Evolutionary conservation across 768 basidiomycete species (phyloP), one percentile per base, ranked within the genome.

Genomic region (Auriscalpium vulgare): DNA sequence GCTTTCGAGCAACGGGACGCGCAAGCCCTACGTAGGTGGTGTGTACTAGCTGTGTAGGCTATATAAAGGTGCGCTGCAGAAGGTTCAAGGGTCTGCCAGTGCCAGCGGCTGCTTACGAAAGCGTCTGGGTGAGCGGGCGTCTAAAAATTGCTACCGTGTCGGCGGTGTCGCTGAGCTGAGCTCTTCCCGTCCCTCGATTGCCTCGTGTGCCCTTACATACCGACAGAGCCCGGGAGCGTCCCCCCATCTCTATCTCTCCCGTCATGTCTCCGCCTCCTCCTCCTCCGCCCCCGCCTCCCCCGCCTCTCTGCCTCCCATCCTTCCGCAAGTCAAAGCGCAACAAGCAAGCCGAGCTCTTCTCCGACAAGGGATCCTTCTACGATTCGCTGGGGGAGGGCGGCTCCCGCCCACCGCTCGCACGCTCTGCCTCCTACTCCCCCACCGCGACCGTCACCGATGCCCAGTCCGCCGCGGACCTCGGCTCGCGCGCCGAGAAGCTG

Each of bases 261-360:
- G 54, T n/a, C 51, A 60, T 57, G 60, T 44, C 60, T 40, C 58
- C 49, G 21, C 59, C 60, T n/a, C 58, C 56, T 17, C 56, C 56
- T 3, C 56, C 60, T 2, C 60, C 60, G 0, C 59, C 60, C 0
- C 59, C 58, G 8, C 59, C 59, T 0, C 59, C 59, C 0, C 60
- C 61, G 5, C 61, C 61, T 0, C 37, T 60, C 3, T 62, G 61
- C n/a, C 17, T 62, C 11, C 61, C 61, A 21, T 58, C 59, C 21
- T 60, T 62, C 56, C 59, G 56, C 50, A 60, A 35, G 56, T 54
- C 54, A 4, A 55, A 44, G 59, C 60, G 61, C 40, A 29, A 29
- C 29, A 62, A 61, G 54, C 44, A 57, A 45, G 17, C 48, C 46
- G 47, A 52, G 0, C 8, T 23, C 4, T 29, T 53, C 10, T 59